These are phyloP conservation scores for Rubia occidens DNA, from an alignment of 305 asterid species.

Conservation along the genomic window DNA sequence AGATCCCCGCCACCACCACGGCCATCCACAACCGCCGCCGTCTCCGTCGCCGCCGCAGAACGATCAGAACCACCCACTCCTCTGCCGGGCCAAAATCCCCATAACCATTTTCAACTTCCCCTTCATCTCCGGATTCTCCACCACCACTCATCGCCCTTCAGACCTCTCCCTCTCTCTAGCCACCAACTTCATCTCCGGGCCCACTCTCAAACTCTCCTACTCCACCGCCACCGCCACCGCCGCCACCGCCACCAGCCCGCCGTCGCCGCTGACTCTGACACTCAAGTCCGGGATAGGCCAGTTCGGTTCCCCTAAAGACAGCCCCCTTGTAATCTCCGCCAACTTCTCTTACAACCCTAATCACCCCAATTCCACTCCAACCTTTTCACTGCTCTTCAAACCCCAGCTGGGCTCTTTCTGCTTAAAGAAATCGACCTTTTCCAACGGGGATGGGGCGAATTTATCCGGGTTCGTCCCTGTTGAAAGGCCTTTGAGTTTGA, in stretches of 20 bases:
- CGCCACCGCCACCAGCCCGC: constrained; percentile 20
- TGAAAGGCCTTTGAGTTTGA: constrained; percentile 38
- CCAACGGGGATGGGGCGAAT: constrained; percentile 30
- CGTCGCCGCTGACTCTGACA: constrained; percentile 48
- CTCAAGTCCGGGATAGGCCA: constrained; percentile 76
- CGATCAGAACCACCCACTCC: constrained; percentile 40
- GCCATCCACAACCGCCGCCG: constrained; percentile 3
- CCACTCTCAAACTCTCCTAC: constrained; percentile 63
- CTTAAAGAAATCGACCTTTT: constrained; percentile 49
- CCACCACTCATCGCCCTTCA: constrained; percentile 71
- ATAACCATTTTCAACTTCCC: constrained; percentile 62
- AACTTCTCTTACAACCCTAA: constrained; percentile 58
- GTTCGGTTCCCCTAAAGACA: constrained; percentile 67
- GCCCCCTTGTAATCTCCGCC: constrained; percentile 69
- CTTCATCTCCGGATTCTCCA: constrained; percentile 71
- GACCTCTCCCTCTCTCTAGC: constrained; percentile 72
- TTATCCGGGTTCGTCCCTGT: constrained; percentile 56
- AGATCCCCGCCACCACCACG: constrained; percentile 25
- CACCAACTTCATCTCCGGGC: constrained; percentile 59
- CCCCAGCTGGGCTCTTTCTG: constrained; percentile 74
- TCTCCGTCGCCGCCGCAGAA: constrained; percentile 16
- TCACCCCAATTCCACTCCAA: constrained; percentile 45
- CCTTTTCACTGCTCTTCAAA: constrained; percentile 55
- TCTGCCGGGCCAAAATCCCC: constrained; percentile 80
- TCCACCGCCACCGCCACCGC: constrained; percentile 42